These are phyloP conservation scores for Solanum appendiculatum DNA, from an alignment of 257 asterid genomes.

Conservation along the genomic window DNA sequence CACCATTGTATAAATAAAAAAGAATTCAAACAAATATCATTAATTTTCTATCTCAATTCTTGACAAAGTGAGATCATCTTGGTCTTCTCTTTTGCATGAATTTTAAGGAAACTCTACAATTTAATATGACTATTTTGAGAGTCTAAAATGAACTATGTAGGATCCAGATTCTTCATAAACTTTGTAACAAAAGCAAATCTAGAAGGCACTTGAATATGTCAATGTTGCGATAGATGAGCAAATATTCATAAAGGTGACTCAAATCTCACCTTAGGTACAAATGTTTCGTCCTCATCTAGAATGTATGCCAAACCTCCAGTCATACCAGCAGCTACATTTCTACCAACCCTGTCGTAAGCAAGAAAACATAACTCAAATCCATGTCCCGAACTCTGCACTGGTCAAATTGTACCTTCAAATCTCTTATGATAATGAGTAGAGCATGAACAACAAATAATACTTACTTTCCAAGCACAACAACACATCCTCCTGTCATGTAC, in stretches of 20 bases:
- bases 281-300: slow-evolving; percentile 89
- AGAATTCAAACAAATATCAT: neutral
- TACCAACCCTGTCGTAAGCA: slow-evolving; percentile 67
- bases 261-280: slow-evolving; percentile 72
- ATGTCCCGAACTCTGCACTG: neutral
- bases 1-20: neutral
- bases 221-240: neutral
- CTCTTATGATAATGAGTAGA: neutral
- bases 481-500: slow-evolving; percentile 99
- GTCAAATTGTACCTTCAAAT: neutral
- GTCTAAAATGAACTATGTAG: neutral
- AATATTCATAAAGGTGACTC: neutral
- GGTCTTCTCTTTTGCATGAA: neutral
- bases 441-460: slow-evolving; percentile 11
- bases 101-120: neutral
- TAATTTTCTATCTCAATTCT: neutral
- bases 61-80: neutral
- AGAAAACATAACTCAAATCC: neutral
- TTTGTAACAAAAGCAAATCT: neutral
- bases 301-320: slow-evolving; percentile 93
- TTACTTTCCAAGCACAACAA: slow-evolving; percentile 91
- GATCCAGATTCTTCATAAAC: neutral
- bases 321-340: slow-evolving; percentile 99
- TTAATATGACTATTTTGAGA: neutral
- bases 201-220: neutral